Evolutionary conservation across 1,284 basidiomycete species (phyloP), one percentile per base, ranked within the genome.

Genomic region (Austroboletus niveus): DNA sequence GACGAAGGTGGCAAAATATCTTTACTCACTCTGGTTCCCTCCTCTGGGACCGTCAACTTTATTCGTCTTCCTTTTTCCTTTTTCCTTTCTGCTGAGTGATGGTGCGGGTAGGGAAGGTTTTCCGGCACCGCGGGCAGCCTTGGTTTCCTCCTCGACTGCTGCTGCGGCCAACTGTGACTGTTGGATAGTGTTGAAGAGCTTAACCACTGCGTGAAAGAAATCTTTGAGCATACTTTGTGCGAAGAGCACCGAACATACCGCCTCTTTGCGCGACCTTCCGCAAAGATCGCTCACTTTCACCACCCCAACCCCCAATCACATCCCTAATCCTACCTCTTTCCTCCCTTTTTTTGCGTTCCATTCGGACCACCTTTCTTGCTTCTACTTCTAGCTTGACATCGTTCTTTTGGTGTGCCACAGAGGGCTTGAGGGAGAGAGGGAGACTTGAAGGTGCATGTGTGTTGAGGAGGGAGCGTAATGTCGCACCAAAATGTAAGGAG

Each of bases 301-400:
- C 86, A 34, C 89, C 89, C 89, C 89, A 92, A 20, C 87, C 89
- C 43, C 84, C 89, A 59, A 92, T 92, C 5, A 88, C 81, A 66
- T 91, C 89, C 44, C 70, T 80, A 54, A 90, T 75, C 53, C 84
- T 75, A 2, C 84, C 82, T 59, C 76, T 83, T 59, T 91, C 89
- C 60, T 91, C 89, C 58, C 78, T 85, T 57, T 86, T 86, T 68
- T 84, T 91, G 70, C 76, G 82, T 64, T 92, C 87, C 17, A 78
- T 69, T 56, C 81, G 82, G 12, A 89, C 72, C 1, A 82, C 76
- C 57, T 83, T 87, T 65, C 80, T 85, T 2, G 87, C 89, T 61
- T 80, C 80, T 49, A 70, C 67, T 64, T 92, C 87, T 42, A 88
- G 69, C 64, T 84, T 89, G 64, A 87, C 83, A 54, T 89, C 84